Percentiles rank a stretch among this genome's conserved stretches.
Conservation (phyloP, 495 filamentous ascomycete genomes). For the Letharia lupina region DNA sequence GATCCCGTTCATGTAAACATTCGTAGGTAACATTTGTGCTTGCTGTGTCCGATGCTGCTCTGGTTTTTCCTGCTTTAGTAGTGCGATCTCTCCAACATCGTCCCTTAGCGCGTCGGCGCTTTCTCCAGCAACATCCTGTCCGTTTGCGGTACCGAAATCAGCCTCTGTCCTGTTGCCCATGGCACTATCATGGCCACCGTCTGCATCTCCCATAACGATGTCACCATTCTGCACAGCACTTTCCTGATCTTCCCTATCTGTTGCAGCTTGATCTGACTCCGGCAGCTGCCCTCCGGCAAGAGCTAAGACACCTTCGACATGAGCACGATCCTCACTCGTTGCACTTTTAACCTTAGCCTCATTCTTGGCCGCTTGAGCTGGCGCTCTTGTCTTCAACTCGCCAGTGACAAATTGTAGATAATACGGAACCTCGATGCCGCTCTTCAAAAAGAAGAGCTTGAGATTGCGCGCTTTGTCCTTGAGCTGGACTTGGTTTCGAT, state of each 20-base stretch:
- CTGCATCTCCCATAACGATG: conserved; percentile 6
- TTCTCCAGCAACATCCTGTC: background rate
- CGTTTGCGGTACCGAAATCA: background rate
- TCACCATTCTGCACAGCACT: conserved; percentile 3
- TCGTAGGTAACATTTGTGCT: background rate
- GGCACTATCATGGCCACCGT: background rate
- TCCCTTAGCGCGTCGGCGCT: background rate
- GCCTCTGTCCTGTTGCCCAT: background rate
- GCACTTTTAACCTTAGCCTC: conserved; percentile 67
- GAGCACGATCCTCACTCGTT: conserved; percentile 62
- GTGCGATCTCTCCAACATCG: conserved; percentile 1
- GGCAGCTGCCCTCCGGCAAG: conserved; percentile 36
- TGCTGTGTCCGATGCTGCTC: background rate
- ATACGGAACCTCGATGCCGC: conserved; percentile 83
- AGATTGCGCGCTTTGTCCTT: conserved; percentile 94
- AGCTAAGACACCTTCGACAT: conserved; percentile 62
- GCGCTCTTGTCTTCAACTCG: conserved; percentile 86
- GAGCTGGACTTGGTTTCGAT: conserved; percentile 88
- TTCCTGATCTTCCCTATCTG: conserved; percentile 3
- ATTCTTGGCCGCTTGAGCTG: conserved; percentile 69
- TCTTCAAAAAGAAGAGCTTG: conserved; percentile 93
- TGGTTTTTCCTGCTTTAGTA: background rate
- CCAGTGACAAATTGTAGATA: conserved; percentile 88
- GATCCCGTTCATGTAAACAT: conserved; percentile 2
- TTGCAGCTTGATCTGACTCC: conserved; percentile 18